These are phyloP conservation scores for Chaetomium tenue DNA, from an alignment of 495 filamentous ascomycete genomes.

Conservation along the genomic window DNA sequence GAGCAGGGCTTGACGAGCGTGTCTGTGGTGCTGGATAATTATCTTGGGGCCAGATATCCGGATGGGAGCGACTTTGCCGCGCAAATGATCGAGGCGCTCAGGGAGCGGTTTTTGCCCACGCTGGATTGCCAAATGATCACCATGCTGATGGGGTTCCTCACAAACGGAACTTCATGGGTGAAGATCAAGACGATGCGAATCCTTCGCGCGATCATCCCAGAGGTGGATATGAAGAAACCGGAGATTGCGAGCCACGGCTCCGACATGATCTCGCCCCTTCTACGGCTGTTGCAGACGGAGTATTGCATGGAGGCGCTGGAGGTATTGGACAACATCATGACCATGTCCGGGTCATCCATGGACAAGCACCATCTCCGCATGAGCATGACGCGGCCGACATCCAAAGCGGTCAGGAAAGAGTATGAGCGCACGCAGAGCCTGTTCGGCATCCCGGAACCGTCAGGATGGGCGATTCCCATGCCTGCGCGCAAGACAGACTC, in stretches of 20 bases:
- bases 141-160: slow-evolving; percentile 87
- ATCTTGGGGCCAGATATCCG: slow-evolving; percentile 67
- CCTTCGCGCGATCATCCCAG: slow-evolving; percentile 78
- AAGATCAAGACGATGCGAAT: slow-evolving; percentile 89
- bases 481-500: slow-evolving; percentile 81
- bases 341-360: slow-evolving; percentile 87
- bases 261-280: slow-evolving; percentile 89
- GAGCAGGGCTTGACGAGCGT: slow-evolving; percentile 59
- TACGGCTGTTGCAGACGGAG: slow-evolving; percentile 87
- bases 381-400: slow-evolving; percentile 86
- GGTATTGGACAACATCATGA: slow-evolving; percentile 91
- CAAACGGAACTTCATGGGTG: slow-evolving; percentile 84
- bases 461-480: slow-evolving; percentile 93
- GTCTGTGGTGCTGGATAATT: slow-evolving; percentile 62
- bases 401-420: slow-evolving; percentile 81
- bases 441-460: slow-evolving; percentile 94
- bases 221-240: slow-evolving; percentile 87
- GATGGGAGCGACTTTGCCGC: slow-evolving; percentile 72
- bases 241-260: slow-evolving; percentile 90
- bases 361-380: slow-evolving; percentile 92
- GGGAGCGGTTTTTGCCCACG: slow-evolving; percentile 75
- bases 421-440: slow-evolving; percentile 91
- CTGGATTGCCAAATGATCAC: slow-evolving; percentile 81
- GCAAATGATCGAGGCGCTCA: slow-evolving; percentile 72
- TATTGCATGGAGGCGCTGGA: slow-evolving; percentile 87